Base-by-base conservation (phyloP, 768 basidiomycete genomes). In the Russula sp. region DNA sequence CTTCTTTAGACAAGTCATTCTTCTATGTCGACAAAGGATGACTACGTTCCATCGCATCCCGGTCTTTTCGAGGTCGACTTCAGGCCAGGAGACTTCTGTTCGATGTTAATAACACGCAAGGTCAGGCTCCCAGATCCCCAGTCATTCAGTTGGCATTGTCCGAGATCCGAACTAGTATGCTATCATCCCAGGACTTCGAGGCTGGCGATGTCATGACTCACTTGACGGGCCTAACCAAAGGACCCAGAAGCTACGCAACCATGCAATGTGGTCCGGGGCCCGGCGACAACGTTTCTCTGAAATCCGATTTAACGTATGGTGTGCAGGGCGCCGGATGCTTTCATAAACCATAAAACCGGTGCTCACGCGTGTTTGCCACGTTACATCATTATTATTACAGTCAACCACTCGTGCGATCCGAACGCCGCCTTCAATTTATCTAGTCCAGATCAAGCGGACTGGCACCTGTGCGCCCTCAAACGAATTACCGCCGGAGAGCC, bases 331-430 rank as follows among this genome's bases (percentile, higher is more conserved):
- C 22, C 14, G 16, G 16, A 6, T 6, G 41, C 9, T 20, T 36
- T 18, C 2, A 10, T 22, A 14, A 13, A 39, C 48, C n/a, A 41
- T n/a, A 22, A 16, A 7, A 14, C 22, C 50, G 16, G 10, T 20
- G 38, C 60, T 34, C 63, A 29, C 25, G 25, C 25, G 47, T 22
- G 57, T 13, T 35, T 59, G 13, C 13, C 3, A 20, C 20, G 53
- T 45, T 43, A 3, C 25, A 29, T 29, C 25, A 29, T 29, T 29
- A 29, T 18, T 43, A 5, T 11, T n/a, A 29, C 53, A 82, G 82
- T 81, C 62, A 84, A 85, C 68, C 83, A 85, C 69, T 84, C 82
- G 13, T 87, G 85, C 72, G 77, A 80, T 18, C 84, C 84, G 4
- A 84, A 81, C 58, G 74, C 78, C 52, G 79, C 75, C 1, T 79